Base-by-base conservation (phyloP, 352 stramenopile species). In the Phytopythium sindhum region DNA sequence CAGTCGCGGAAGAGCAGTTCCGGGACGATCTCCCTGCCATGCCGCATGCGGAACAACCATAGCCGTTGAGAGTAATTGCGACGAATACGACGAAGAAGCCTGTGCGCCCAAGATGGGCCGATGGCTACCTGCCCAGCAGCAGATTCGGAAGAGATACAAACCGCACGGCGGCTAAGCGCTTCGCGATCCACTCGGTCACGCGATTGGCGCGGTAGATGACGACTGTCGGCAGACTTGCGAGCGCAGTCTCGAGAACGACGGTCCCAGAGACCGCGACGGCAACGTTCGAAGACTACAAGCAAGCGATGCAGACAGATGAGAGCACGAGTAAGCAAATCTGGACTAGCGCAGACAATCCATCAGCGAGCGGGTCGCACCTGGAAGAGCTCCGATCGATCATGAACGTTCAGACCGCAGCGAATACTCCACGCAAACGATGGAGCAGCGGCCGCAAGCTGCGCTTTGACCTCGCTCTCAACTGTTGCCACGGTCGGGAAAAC, bases 141-240 rank as follows among this genome's bases (percentile, higher is more conserved):
- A 93, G 65, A 57, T 91, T 93, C 12, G 85, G 85, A 21, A 93
- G 63, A 9, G 85, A 91, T n/a, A 93, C 82, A 55, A 84, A 91
- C 4, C 68, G 66, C n/a, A 91, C 85, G 11, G 81, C 75, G 26
- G 78, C 80, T 23, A 91, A 62, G 14, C 62, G 65, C 56, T 75
- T 70, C 5, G 72, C 81, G 42, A 91, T 67, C 57, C 77, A 61
- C 55, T 90, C 82, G 0, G 85, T 91, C 24, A 93, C 1, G 9
- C 51, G 57, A 48, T 91, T 92, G 12, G 83, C 81, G 12, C 81
- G 81, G 50, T 91, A 93, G 35, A 93, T 81, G 28, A 89, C 81
- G 15, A 91, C 61, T 1, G 82, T 93, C 2, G 83, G 81, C 19
- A 90, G 60, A 35, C 39, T 69, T 0, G 81, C 71, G 1, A 93